Base-by-base conservation (phyloP, 805 yeast species). In the Starmerella bombi region DNA sequence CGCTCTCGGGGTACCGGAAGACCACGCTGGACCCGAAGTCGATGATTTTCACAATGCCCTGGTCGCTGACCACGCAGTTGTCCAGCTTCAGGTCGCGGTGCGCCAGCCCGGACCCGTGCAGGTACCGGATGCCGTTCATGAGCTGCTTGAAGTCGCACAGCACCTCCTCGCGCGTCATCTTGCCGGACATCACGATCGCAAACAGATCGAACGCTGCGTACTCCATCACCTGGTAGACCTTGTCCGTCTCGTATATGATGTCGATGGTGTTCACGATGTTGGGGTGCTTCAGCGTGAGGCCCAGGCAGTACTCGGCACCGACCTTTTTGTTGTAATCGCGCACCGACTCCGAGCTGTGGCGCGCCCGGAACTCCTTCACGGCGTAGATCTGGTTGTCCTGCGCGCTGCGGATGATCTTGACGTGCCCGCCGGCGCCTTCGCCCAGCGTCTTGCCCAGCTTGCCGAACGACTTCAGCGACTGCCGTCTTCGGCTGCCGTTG, bases 1-100 rank as follows among this genome's bases (percentile, higher is more conserved):
- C 79, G 42, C 75, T 74, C 54, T 80, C 82, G 1, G 96, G 95
- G 58, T 85, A 85, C 36, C 80, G 76, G 61, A 80, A 86, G 5
- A 86, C 93, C 20, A 82, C 94, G 1, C 94, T 88, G 3, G 93
- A 78, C 7, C 96, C 96, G 58, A 86, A 86, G 61, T 86, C 96
- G 49, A 88, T 83, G 40, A 88, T 60, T 60, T 88, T 88, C 38
- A 88, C 66, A 10, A 82, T 71, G 2, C 97, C 97, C 19, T 71
- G 59, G 3, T 61, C 59, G 23, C 72, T 72, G 20, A 88, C 91
- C 33, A 86, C 95, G 59, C 96, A 86, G 59, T 88, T 88, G 59
- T 88, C 98, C 25, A 88, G 66, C 58, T 88, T 88, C 49, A 88
- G 69, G 62, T 86, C 96, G 45, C 96, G 71, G 57, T 86, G 96